Evolutionary conservation across 2,329 filamentous ascomycete genomes (phyloP), one percentile per base, ranked within the genome.

Genomic region (Trichothecium roseum): DNA sequence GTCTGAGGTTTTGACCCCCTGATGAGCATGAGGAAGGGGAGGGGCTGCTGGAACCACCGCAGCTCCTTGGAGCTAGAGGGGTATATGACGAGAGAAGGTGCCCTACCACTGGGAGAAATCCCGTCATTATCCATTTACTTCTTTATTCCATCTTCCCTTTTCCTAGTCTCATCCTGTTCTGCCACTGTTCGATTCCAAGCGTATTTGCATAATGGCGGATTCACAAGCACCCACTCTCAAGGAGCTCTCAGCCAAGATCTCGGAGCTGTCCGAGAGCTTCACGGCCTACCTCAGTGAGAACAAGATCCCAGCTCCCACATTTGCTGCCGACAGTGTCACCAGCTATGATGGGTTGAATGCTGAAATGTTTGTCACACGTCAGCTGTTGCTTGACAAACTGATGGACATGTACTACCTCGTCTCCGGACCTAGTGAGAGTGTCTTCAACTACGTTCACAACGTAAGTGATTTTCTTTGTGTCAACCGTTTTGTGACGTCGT

Each of bases 381-480:
- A 68, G 44, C 43, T 50, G 28, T 55, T 71, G 5, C 45, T 63
- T 9, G 66, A 71, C 45, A 51, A 57, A 3, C 43, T 69, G 30
- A 63, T 54, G 18, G 65, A 71, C 35, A 54, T 70, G 51, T 60
- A 53, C 42, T 63, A 63, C 34, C 45, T 71, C 4, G 56, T 57
- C 6, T 62, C 66, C 35, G 66, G 66, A 0, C 66, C 66, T 0
- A 68, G 63, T 40, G 66, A 69, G 46, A 68, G 64, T 37, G 56
- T 68, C 17, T 68, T 66, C 46, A 63, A 63, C 45, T 62, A 61
- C 34, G 52, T 52, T 10, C 59, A 63, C 40, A 57, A 52, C 28
- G 59, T 62, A 45, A 49, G 55, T 8, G 28, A 6, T 8, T n/a
- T 16, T 16, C 10, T 12, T 14, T 9, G 30, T 10, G 10, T 29